A percentile compares a stretch with the other conserved stretches of the same genome.
These are phyloP conservation scores for Pelargonium myrrhifolium DNA, from an alignment of 441 rosid species.

Conservation along the genomic window DNA sequence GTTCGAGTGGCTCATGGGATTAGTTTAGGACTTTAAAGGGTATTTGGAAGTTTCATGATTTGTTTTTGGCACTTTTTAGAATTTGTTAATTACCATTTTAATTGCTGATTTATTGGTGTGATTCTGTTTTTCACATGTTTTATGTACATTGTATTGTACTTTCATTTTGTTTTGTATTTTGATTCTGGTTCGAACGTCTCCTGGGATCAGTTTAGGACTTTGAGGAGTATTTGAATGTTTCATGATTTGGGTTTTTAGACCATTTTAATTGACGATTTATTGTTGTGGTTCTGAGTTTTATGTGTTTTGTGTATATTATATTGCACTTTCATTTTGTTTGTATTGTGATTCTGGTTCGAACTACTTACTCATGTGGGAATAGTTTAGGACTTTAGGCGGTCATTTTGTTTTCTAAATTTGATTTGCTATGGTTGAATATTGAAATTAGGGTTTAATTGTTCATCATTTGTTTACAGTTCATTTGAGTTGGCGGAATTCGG, in stretches of 20 bases:
- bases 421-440: not conserved
- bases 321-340: not conserved
- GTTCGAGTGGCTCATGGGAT: no score
- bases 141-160: no score
- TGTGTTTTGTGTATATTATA: no score
- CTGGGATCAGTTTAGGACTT: no score
- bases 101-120: not conserved
- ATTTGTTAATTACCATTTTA: not conserved
- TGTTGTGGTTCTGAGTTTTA: not conserved
- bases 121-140: not conserved
- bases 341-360: not conserved
- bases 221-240: not conserved
- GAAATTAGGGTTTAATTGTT: slow-evolving; percentile 14
- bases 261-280: not conserved
- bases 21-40: no score
- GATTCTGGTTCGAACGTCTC: not conserved
- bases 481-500: not conserved
- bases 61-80: not conserved
- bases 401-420: no score
- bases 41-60: not conserved
- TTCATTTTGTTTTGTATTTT: not conserved
- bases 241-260: not conserved
- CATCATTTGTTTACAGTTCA: not conserved
- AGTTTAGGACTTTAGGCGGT: no score
- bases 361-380: not conserved